These are phyloP conservation scores for Lavandula angustifolia DNA, from an alignment of 257 asterid species.

Conservation along the genomic window DNA sequence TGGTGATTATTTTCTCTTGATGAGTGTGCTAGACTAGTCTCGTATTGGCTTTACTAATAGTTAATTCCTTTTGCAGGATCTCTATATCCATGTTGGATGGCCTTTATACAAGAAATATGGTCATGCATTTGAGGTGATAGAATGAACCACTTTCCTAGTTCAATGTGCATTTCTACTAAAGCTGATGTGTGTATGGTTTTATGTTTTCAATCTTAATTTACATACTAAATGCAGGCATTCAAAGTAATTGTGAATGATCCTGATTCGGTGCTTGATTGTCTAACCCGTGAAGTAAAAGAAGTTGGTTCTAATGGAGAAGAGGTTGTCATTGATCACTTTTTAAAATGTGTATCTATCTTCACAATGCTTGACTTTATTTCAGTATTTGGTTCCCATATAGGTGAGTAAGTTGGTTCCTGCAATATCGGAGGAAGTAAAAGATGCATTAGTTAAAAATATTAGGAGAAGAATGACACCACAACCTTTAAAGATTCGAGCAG, in stretches of 20 bases:
- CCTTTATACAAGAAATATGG: slow-evolving; percentile 87
- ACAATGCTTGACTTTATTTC: not conserved
- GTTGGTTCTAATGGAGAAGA: slow-evolving; percentile 78
- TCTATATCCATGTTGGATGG: slow-evolving; percentile 88
- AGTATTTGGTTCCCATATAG: slow-evolving; percentile 34
- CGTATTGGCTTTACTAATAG: not conserved
- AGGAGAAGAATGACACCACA: slow-evolving; percentile 96
- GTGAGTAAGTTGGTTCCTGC: slow-evolving; percentile 88
- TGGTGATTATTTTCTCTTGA: not conserved
- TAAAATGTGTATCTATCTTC: not conserved
- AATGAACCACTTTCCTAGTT: slow-evolving; percentile 2
- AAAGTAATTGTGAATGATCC: slow-evolving; percentile 82
- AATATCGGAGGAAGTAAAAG: slow-evolving; percentile 71
- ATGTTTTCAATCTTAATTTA: not conserved
- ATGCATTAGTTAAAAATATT: slow-evolving; percentile 71
- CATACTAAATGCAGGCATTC: slow-evolving; percentile 63
- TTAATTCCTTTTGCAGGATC: slow-evolving; percentile 54
- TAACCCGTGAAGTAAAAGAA: slow-evolving; percentile 91
- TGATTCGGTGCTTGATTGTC: slow-evolving; percentile 71
- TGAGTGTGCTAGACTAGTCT: not conserved
- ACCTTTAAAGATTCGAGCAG: slow-evolving; percentile 80
- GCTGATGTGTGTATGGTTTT: not conserved
- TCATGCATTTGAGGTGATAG: slow-evolving; percentile 90
- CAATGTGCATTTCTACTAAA: not conserved
- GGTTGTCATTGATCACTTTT: slow-evolving; percentile 42